Evolutionary conservation across 495 filamentous ascomycete genomes (phyloP).

Genomic region (Penicillium waksmanii): DNA sequence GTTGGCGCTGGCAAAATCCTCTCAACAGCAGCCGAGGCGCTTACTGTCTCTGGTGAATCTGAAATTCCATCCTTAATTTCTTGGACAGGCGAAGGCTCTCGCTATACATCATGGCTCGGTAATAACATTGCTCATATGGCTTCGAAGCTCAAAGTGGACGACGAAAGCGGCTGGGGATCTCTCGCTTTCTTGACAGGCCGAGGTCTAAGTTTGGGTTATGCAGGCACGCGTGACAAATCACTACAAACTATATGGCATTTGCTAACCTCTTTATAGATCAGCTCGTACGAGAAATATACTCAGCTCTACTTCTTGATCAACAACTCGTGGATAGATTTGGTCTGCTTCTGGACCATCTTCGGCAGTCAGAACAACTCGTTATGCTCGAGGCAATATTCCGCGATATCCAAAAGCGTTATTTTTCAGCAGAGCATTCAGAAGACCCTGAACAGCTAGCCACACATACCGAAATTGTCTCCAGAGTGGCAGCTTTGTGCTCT

Average conservation of each 20-base stretch:
- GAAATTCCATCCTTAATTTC: slow-evolving; percentile 29
- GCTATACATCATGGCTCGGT: slow-evolving; percentile 79
- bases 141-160: slow-evolving; percentile 34
- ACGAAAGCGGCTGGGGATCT: slow-evolving; percentile 54
- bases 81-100: slow-evolving; percentile 70
- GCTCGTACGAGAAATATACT: slow-evolving; percentile 55
- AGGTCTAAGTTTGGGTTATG: slow-evolving; percentile 72
- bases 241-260: not conserved
- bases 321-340: slow-evolving; percentile 35
- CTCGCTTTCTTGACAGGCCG: slow-evolving; percentile 65
- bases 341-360: slow-evolving; percentile 51
- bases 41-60: slow-evolving; percentile 50
- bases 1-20: slow-evolving; percentile 74
- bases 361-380: slow-evolving; percentile 59
- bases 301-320: slow-evolving; percentile 44
- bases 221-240: slow-evolving; percentile 51
- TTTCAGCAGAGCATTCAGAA: slow-evolving; percentile 32
- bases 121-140: slow-evolving; percentile 61
- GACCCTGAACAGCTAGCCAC: slow-evolving; percentile 4
- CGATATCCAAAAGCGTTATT: slow-evolving; percentile 58
- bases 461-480: slow-evolving; percentile 29
- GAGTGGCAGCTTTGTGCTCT: slow-evolving; percentile 47
- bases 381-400: slow-evolving; percentile 62
- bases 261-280: slow-evolving; percentile 52
- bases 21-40: slow-evolving; percentile 75